Evolutionary conservation across 2,329 filamentous ascomycete species (phyloP).

Genomic region (Hirsutella thompsonii): DNA sequence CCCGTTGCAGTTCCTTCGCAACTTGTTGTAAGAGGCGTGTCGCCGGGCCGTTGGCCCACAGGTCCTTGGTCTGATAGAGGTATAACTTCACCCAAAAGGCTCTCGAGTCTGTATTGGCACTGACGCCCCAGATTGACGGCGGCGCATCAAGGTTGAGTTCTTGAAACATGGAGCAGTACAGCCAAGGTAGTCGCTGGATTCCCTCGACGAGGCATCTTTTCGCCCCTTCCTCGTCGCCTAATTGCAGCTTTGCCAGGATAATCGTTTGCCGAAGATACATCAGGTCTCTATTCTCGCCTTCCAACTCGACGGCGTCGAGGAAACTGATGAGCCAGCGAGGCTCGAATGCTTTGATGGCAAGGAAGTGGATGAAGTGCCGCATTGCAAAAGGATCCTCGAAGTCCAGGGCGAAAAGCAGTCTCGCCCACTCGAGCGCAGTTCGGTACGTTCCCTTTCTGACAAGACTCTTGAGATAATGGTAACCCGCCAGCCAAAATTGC

Average conservation of each 20-base stretch:
- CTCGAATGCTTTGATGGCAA: constrained; percentile 72
- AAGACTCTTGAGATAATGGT: constrained; percentile 77
- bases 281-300: constrained; percentile 26
- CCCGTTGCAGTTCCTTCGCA: constrained; percentile 39
- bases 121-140: constrained; percentile 69
- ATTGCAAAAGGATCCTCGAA: constrained; percentile 74
- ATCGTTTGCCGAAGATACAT: constrained; percentile 66
- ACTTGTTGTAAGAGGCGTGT: constrained; percentile 57
- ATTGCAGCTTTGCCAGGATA: constrained; percentile 61
- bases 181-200: constrained; percentile 68
- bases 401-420: constrained; percentile 65
- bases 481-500: constrained; percentile 83
- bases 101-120: constrained; percentile 46
- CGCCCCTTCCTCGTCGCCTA: constrained; percentile 53
- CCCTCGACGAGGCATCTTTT: constrained; percentile 51
- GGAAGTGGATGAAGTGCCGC: constrained; percentile 66
- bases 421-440: constrained; percentile 89
- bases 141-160: constrained; percentile 70
- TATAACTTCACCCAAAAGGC: constrained; percentile 66
- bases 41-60: constrained; percentile 73
- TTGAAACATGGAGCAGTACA: constrained; percentile 69
- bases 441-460: constrained; percentile 86
- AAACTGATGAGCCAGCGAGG: constrained; percentile 65
- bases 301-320: constrained; percentile 30
- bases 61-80: constrained; percentile 59